Percentiles rank a stretch among this genome's conserved stretches.
These are phyloP conservation scores for Hirschfeldia incana DNA, from an alignment of 345 rosid species.

Conservation along the genomic window DNA sequence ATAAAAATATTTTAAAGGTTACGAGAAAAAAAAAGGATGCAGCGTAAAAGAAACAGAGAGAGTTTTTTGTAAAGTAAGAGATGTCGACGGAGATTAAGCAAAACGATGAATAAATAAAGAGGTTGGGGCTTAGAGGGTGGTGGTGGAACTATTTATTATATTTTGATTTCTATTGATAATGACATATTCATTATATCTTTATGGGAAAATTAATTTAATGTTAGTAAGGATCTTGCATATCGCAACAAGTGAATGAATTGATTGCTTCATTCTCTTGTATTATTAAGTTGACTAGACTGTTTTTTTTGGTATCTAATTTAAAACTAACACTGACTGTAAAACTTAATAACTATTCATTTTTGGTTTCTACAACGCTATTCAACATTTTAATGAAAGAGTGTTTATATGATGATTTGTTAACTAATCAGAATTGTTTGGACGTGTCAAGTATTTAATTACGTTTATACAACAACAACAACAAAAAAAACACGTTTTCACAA, in stretches of 20 bases:
- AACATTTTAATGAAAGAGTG: not conserved
- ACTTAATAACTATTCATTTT: not conserved
- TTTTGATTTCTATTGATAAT: slow-evolving; percentile 5
- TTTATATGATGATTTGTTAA: not conserved
- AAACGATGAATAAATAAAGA: slow-evolving; percentile 26
- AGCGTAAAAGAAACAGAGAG: not conserved
- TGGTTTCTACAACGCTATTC: not conserved
- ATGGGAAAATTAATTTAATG: not conserved
- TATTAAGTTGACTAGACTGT: slow-evolving; percentile 34
- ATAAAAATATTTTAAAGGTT: not conserved
- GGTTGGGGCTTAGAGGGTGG: slow-evolving; percentile 16
- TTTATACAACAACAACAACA: not conserved
- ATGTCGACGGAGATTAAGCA: slow-evolving; percentile 24
- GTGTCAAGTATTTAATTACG: not conserved
- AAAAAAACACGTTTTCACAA: slow-evolving; percentile 1
- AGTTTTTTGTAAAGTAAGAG: not conserved
- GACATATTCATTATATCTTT: not conserved
- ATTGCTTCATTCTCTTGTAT: slow-evolving; percentile 30
- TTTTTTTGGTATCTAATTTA: slow-evolving; percentile 11
- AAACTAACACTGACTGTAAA: not conserved
- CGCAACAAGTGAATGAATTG: slow-evolving; percentile 19
- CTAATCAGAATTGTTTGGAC: not conserved
- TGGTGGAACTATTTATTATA: slow-evolving; percentile 21
- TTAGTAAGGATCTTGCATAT: slow-evolving; percentile 33
- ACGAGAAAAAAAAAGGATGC: not conserved